Evolutionary conservation across 352 stramenopile species (phyloP).

Genomic region (Globisporangium irregulare): DNA sequence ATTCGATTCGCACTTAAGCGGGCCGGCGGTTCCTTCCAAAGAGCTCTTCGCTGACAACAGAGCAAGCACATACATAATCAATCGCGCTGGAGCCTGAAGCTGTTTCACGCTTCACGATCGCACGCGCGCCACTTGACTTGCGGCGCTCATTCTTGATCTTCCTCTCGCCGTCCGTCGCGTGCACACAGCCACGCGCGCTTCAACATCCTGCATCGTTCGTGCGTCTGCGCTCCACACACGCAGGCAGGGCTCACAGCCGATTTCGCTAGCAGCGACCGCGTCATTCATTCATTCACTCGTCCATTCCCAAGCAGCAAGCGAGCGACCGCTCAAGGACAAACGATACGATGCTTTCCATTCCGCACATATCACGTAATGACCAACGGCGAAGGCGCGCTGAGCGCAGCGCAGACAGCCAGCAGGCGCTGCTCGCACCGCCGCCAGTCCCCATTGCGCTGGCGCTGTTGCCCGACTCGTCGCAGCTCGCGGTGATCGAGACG

Average conservation of each 20-base stretch:
- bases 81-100: neutral
- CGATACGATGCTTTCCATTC: constrained; percentile 28
- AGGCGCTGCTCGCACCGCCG: neutral
- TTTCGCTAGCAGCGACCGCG: neutral
- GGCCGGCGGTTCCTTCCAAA: no score
- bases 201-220: neutral
- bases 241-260: neutral
- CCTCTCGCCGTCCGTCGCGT: neutral
- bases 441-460: constrained; percentile 9
- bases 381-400: constrained; percentile 9
- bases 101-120: neutral
- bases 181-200: neutral
- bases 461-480: constrained; percentile 11
- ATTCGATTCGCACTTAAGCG: no score
- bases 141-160: neutral
- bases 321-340: neutral
- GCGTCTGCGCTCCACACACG: neutral
- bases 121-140: neutral
- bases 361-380: constrained; percentile 22
- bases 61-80: neutral
- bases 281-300: neutral
- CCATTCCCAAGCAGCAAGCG: neutral
- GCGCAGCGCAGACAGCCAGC: neutral
- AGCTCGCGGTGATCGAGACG: constrained; percentile 17
- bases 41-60: neutral